A percentile compares a stretch with the other conserved stretches of the same genome.
Evolutionary conservation across 768 basidiomycete species (phyloP).

Genomic region (Chiua virens): DNA sequence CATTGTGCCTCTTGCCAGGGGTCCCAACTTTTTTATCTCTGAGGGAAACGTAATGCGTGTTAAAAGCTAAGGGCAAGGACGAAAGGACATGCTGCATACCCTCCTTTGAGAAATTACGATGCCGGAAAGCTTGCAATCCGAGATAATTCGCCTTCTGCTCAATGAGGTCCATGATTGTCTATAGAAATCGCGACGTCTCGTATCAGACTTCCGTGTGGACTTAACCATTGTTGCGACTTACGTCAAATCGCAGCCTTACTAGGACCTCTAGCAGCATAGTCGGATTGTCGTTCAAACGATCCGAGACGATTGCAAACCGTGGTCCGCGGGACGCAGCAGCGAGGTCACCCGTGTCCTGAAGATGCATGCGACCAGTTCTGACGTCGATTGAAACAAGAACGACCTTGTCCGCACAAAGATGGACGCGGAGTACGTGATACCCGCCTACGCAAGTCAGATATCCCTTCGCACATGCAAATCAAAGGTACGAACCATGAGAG

Average conservation of each 20-base stretch:
- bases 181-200: neutral
- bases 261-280: slow-evolving; percentile 55
- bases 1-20: slow-evolving; percentile 56
- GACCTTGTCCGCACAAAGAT: slow-evolving; percentile 74
- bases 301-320: slow-evolving; percentile 58
- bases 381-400: slow-evolving; percentile 77
- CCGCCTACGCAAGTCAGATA: slow-evolving; percentile 40
- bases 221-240: slow-evolving; percentile 36
- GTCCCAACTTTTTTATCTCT: slow-evolving; percentile 76
- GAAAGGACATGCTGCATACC: slow-evolving; percentile 41
- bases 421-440: slow-evolving; percentile 58
- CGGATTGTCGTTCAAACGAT: slow-evolving; percentile 71
- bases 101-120: slow-evolving; percentile 63
- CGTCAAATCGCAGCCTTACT: slow-evolving; percentile 58
- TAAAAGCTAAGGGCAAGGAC: neutral
- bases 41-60: neutral
- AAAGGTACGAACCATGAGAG: slow-evolving; percentile 49
- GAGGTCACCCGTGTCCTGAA: slow-evolving; percentile 81
- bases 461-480: neutral
- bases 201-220: neutral
- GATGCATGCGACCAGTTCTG: slow-evolving; percentile 73
- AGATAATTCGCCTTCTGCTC: slow-evolving; percentile 87
- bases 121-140: slow-evolving; percentile 72
- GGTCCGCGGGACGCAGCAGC: slow-evolving; percentile 71
- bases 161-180: slow-evolving; percentile 82